Evolutionary conservation across 176 grass and related monocot genomes (phyloP), one percentile per base, ranked within the genome.

Genomic region (Thinopyrum elongatum): DNA sequence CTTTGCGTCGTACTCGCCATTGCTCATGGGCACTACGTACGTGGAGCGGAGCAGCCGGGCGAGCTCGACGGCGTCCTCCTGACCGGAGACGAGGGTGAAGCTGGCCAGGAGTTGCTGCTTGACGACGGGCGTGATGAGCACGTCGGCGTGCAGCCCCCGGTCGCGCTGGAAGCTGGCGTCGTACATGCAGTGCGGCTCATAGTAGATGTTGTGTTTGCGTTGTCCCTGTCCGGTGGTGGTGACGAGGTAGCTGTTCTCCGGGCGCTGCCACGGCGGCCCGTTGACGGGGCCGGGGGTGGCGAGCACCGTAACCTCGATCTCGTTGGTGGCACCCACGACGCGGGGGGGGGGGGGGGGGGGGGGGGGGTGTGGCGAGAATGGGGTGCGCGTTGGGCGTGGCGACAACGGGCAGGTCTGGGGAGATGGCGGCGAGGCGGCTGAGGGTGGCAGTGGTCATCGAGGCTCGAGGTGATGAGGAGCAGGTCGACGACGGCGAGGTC

Each of bases 381-480:
- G 91, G 61, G 21, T 28, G 77, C 9, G 93, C 95, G 88, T 98
- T 98, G 22, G 93, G 95, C 7, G 95, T 98, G 65, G 95, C 82
- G 22, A 98, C 68, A 33, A 95, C 95, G 13, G 89, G 93, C 36
- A 98, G 87, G 30, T 84, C 46, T 0, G 95, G 87, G 34, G 87
- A 75, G 67, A 6, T 71, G 65, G 86, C 86, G 10, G 95, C 87
- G 21, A 98, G 80, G 83, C 76, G 83, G 31, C 61, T 89, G 17
- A 98, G 87, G 23, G 95, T 95, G 95, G 86, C 95, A 98, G 78
- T 95, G 95, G 82, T 98, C 95, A 57, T 98, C 93, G 23, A 98
- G 93, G 77, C 95, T 94, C 84, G 94, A 90, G 13, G 95, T 98
- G 68, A 98, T 98, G 67, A 98, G 87, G 78, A 98, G 86, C 60